These are phyloP conservation scores for Emericellopsis atlantica DNA, from an alignment of 2,329 filamentous ascomycete species.

Conservation along the genomic window DNA sequence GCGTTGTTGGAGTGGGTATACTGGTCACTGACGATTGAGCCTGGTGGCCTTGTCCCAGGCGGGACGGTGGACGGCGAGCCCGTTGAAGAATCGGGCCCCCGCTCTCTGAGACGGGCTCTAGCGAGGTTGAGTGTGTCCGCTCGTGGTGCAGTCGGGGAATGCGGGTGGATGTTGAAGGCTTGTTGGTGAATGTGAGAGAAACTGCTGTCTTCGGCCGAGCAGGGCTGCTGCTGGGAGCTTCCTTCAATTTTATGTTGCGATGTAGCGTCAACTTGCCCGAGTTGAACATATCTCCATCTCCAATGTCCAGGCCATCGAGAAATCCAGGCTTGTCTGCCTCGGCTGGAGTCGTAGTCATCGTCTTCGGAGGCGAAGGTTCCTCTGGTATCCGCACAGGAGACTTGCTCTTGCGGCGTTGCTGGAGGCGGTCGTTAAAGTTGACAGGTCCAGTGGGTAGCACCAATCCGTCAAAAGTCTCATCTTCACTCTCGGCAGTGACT, in stretches of 20 bases:
- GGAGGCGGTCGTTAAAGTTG: conserved; percentile 68
- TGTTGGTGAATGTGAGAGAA: conserved; percentile 85
- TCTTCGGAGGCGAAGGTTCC: conserved; percentile 14
- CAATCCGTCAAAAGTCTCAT: conserved; percentile 84
- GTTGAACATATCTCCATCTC: conserved; percentile 70
- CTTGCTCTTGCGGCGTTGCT: conserved; percentile 52
- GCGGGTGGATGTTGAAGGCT: conserved; percentile 48
- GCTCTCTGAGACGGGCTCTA: conserved; percentile 90
- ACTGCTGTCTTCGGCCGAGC: conserved; percentile 62
- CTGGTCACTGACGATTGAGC: conserved; percentile 56
- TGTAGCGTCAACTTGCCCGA: conserved; percentile 73
- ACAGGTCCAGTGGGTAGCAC: conserved; percentile 73
- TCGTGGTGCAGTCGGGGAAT: conserved; percentile 70
- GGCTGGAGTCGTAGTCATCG: conserved; percentile 11
- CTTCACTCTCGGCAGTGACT: conserved; percentile 83
- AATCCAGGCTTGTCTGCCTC: conserved; percentile 60
- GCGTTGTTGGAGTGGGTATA: conserved; percentile 47
- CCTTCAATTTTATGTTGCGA: conserved; percentile 83
- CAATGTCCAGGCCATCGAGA: conserved; percentile 75
- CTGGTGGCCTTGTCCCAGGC: conserved; percentile 46
- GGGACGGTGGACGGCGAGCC: conserved; percentile 51
- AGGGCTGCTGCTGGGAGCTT: conserved; percentile 55
- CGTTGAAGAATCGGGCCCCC: conserved; percentile 56
- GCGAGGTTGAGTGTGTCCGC: conserved; percentile 52
- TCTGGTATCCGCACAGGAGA: conserved; percentile 36